Evolutionary conservation across 2,329 filamentous ascomycete genomes (phyloP).

Genomic region (Neopestalotiopsis sp.): DNA sequence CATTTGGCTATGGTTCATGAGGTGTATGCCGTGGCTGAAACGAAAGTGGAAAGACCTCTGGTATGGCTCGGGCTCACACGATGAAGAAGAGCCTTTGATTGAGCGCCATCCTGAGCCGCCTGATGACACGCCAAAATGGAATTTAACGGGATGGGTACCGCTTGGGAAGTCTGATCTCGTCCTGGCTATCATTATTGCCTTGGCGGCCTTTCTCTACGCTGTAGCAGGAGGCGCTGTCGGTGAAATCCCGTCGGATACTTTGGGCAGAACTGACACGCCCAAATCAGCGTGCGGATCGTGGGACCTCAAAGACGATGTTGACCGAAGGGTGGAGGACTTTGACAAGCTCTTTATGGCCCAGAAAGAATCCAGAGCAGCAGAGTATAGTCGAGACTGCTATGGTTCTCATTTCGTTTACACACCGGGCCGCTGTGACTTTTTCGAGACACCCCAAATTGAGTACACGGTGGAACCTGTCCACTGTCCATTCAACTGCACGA

Average conservation of each 20-base stretch:
- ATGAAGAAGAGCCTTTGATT: neutral
- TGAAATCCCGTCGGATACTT: neutral
- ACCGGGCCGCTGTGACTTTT: neutral
- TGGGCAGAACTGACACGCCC: neutral
- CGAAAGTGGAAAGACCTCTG: neutral
- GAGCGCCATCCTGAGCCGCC: neutral
- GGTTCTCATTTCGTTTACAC: neutral
- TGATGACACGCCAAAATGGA: neutral
- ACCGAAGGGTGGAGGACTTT: neutral
- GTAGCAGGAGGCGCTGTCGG: neutral
- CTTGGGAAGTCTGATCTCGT: neutral
- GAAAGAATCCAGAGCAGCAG: neutral
- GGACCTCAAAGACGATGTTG: neutral
- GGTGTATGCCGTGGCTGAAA: neutral
- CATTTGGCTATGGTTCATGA: neutral
- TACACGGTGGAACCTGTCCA: neutral
- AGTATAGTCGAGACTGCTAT: neutral
- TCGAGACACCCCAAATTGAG: neutral
- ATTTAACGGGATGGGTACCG: neutral
- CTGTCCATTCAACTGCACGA: neutral
- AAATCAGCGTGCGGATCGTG: neutral
- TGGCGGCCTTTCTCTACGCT: neutral
- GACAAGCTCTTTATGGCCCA: neutral
- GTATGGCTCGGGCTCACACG: neutral
- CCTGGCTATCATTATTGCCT: neutral